A percentile compares a stretch with the other conserved stretches of the same genome.
phyloP scores from a whole-genome alignment of 2,329 filamentous ascomycete genomes.

The Trichoderma harzianum region DNA sequence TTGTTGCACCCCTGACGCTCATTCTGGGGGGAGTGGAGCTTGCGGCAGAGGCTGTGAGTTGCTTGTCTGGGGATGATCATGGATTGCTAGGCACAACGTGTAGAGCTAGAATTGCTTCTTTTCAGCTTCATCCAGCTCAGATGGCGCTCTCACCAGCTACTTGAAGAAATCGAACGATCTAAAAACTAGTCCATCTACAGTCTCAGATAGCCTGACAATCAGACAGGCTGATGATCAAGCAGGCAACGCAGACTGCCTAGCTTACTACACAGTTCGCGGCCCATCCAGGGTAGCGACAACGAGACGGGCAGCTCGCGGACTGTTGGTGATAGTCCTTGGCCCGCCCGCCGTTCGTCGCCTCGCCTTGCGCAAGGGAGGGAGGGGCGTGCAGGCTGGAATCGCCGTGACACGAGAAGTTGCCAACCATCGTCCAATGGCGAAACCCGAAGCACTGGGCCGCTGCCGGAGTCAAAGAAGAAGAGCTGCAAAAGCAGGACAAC shows the following conservation, averaged over 20 bases:
- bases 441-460: conserved; percentile 3
- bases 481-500: conserved; percentile 2
- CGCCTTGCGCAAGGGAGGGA: neutral
- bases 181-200: neutral
- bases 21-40: neutral
- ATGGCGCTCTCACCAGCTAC: neutral
- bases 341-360: neutral
- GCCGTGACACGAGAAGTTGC: neutral
- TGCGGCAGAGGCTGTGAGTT: neutral
- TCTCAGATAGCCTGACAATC: neutral
- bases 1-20: neutral
- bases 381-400: neutral
- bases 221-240: neutral
- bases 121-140: neutral
- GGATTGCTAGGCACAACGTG: neutral
- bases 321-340: neutral
- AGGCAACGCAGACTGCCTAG: neutral
- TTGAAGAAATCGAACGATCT: neutral
- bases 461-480: neutral
- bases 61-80: neutral
- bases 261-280: neutral
- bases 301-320: neutral
- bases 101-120: neutral
- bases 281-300: neutral
- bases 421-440: conserved; percentile 7